A percentile compares a stretch with the other conserved stretches of the same genome.
phyloP scores from a whole-genome alignment of 2,329 filamentous ascomycete species.

The Sclerotinia borealis region DNA sequence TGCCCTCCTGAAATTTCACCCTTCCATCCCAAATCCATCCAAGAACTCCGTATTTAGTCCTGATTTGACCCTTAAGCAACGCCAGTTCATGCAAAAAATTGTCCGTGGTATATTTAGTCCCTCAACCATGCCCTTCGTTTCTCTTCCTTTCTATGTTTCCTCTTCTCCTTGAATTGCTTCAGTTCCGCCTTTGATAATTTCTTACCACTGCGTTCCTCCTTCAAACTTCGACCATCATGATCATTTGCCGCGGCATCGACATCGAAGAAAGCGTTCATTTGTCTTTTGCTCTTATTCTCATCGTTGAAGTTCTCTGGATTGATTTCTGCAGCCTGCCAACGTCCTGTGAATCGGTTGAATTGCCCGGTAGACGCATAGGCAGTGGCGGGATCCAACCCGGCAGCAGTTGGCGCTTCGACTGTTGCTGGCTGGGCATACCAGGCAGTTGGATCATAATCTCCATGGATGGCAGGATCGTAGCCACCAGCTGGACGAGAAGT shows the following conservation, averaged over 20 bases:
- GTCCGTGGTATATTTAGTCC: conserved; percentile 1
- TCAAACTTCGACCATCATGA: conserved; percentile 84
- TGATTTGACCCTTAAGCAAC: not conserved
- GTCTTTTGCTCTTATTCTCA: conserved; percentile 77
- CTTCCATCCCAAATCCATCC: not conserved
- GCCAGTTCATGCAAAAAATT: not conserved
- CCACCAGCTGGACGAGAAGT: conserved; percentile 53
- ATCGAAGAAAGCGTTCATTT: conserved; percentile 94
- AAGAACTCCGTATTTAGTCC: not conserved
- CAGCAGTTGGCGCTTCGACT: conserved; percentile 32
- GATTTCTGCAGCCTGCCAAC: conserved; percentile 64
- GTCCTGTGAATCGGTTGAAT: conserved; percentile 90
- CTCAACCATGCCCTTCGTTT: conserved; percentile 82
- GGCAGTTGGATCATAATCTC: conserved; percentile 93
- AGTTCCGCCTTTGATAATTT: conserved; percentile 80
- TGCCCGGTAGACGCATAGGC: conserved; percentile 62
- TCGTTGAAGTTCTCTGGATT: conserved; percentile 75
- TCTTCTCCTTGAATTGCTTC: conserved; percentile 86
- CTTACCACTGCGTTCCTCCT: conserved; percentile 82
- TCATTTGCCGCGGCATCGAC: conserved; percentile 88
- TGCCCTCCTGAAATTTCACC: not conserved
- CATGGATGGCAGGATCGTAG: conserved; percentile 95
- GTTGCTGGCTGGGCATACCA: conserved; percentile 70
- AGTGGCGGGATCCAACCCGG: conserved; percentile 37
- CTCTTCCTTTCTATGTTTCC: conserved; percentile 84